Evolutionary conservation across 2,329 filamentous ascomycete genomes (phyloP), one percentile per base, ranked within the genome.

Genomic region (Amphichorda felina): DNA sequence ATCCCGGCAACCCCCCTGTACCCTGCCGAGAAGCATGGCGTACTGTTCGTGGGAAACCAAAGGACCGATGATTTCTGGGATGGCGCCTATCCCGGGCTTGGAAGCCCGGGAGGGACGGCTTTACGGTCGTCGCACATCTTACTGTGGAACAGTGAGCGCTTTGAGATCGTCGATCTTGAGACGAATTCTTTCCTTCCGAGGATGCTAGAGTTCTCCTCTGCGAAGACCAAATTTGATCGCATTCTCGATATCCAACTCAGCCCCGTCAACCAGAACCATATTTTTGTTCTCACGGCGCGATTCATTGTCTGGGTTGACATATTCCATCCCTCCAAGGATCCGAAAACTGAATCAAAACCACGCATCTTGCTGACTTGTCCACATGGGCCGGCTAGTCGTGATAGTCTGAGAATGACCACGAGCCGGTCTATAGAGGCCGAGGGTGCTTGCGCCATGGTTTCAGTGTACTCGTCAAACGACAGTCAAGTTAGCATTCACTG

Each of bases 241-340:
- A 69, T 85, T 33, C 49, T 85, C 38, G 70, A 81, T 45, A 47
- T 77, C 2, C 63, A 64, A 41, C 45, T 53, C 8, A 70, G 70
- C 38, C 63, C 65, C 1, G 46, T 52, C 3, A 56, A 66, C 36
- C 54, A 59, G 5, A 57, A 60, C 18, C 64, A 72, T n/a, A 45
- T 75, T 2, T 71, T 77, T 38, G 55, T 82, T 8, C 55, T 83
- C 30, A 83, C 76, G 1, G 66, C 63, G 10, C 59, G 59, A 1
- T 58, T 57, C 19, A 37, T 81, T 1, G 56, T 67, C 24, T 62
- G 70, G 56, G 43, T 74, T n/a, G 57, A 65, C 33, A 46, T 70
- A 11, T 50, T 44, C 11, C 18, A n/a, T 19, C 34, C 39, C 38
- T 33, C 36, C 41, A 37, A 36, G 5, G 39, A 15, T 16, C 30